Evolutionary conservation across 2,329 filamentous ascomycete genomes (phyloP).

Genomic region (Pestalotiopsis sp.): DNA sequence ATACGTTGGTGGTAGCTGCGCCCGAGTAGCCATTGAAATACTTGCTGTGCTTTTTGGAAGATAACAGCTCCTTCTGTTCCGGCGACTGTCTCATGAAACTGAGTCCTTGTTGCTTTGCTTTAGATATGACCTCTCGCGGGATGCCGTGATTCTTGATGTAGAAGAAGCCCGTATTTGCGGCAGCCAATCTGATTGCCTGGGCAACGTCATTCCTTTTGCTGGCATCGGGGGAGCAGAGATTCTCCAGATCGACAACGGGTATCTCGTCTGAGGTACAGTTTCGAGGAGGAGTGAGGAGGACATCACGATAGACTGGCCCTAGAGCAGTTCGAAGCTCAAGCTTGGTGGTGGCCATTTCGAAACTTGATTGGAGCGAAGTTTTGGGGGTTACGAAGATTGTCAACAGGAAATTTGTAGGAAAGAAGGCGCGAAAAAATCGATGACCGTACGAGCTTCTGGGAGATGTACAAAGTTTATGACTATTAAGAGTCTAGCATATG

Average conservation of each 20-base stretch:
- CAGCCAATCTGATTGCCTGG: slow-evolving; percentile 43
- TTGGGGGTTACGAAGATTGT: not conserved
- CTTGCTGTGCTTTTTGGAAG: slow-evolving; percentile 36
- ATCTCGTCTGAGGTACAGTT: slow-evolving; percentile 44
- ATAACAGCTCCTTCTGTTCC: slow-evolving; percentile 43
- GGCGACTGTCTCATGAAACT: slow-evolving; percentile 51
- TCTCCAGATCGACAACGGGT: slow-evolving; percentile 54
- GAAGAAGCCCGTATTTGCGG: slow-evolving; percentile 57
- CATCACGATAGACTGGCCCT: slow-evolving; percentile 34
- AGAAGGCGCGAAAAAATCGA: too few species aligned
- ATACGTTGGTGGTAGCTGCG: slow-evolving; percentile 46
- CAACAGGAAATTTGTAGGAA: not conserved
- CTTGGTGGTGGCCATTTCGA: slow-evolving; percentile 29
- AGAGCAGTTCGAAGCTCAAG: slow-evolving; percentile 34
- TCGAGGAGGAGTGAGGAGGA: slow-evolving; percentile 30
- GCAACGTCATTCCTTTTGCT: slow-evolving; percentile 42
- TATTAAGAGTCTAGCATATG: too few species aligned
- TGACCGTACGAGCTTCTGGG: too few species aligned
- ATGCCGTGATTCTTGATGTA: slow-evolving; percentile 56
- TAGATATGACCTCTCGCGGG: slow-evolving; percentile 32
- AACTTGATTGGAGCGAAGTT: not conserved
- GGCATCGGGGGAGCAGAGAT: slow-evolving; percentile 38
- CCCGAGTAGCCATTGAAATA: slow-evolving; percentile 52
- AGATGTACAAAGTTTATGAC: too few species aligned
- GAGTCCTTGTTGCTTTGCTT: slow-evolving; percentile 33